Percentiles rank a stretch among this genome's conserved stretches.
Conservation (phyloP, 2,329 filamentous ascomycete genomes). For the Fusarium tupiense region DNA sequence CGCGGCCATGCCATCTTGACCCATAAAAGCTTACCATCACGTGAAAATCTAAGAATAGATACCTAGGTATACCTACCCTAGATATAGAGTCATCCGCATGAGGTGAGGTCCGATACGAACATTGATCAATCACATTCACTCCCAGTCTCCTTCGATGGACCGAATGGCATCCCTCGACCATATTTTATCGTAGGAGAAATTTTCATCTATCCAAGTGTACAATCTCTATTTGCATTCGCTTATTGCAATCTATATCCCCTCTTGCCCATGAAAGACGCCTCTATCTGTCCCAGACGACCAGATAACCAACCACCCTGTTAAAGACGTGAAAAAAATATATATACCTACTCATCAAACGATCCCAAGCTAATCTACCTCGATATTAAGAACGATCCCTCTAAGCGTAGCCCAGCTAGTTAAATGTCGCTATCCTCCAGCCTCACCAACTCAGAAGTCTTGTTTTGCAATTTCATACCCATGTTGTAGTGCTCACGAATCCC, state of each 20-base stretch:
- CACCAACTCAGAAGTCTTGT: background rate
- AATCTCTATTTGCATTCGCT: background rate
- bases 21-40: background rate
- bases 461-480: background rate
- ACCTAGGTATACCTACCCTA: background rate
- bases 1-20: constrained; percentile 10
- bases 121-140: background rate
- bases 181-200: background rate
- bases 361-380: background rate
- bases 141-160: background rate
- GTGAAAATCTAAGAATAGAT: constrained; percentile 27
- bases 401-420: background rate
- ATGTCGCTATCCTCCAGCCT: background rate
- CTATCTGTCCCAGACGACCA: background rate
- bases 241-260: background rate
- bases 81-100: background rate
- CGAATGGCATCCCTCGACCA: background rate
- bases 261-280: too few species aligned
- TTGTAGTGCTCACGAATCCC: background rate
- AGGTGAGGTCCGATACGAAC: constrained; percentile 1
- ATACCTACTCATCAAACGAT: too few species aligned
- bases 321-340: background rate
- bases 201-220: background rate
- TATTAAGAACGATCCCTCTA: background rate
- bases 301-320: background rate